Conservation (phyloP, 768 basidiomycete species). For the Naematelia encephala region DNA sequence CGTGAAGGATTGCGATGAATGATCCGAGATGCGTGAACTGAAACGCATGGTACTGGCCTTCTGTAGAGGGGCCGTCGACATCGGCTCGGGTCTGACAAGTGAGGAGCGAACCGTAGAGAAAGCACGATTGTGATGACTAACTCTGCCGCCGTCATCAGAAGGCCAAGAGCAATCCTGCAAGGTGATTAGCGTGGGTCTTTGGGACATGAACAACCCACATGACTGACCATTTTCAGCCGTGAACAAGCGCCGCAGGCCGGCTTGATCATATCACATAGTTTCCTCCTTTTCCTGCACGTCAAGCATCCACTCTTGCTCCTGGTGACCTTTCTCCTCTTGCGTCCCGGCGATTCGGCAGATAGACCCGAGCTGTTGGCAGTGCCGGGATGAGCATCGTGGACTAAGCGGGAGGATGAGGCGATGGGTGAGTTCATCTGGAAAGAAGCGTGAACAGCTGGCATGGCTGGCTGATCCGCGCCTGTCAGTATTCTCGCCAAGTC, state of each 20-base stretch:
- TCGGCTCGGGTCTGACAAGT: not conserved
- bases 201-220: not conserved
- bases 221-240: slow-evolving; percentile 28
- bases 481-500: no score
- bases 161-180: not conserved
- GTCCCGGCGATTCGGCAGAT: no score
- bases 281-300: slow-evolving; percentile 36
- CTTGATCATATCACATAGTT: slow-evolving; percentile 32
- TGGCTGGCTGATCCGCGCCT: no score
- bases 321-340: slow-evolving; percentile 34
- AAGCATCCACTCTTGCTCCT: slow-evolving; percentile 31
- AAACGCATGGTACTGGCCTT: no score
- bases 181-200: not conserved
- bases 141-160: not conserved
- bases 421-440: no score
- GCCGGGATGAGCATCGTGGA: no score
- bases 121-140: not conserved
- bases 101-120: not conserved
- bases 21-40: no score
- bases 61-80: no score
- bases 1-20: no score
- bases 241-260: slow-evolving; percentile 32
- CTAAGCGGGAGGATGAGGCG: no score
- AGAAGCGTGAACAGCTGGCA: no score
- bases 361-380: no score